A percentile compares a stretch with the other conserved stretches of the same genome.
Evolutionary conservation across 1,284 basidiomycete species (phyloP).

Genomic region (Sphaerobolus stellatus): DNA sequence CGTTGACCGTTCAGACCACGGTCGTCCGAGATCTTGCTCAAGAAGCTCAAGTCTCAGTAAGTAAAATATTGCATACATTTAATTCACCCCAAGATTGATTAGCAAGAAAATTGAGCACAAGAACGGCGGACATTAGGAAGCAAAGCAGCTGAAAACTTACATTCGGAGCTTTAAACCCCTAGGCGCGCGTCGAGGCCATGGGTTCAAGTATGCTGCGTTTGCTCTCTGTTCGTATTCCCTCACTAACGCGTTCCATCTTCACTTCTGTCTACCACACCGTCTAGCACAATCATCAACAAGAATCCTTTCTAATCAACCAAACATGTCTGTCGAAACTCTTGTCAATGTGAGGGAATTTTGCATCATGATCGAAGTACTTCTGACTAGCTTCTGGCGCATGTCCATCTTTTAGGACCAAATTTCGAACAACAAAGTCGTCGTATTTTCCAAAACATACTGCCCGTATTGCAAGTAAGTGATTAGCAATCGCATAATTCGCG

Average conservation of each 20-base stretch:
- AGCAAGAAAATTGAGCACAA: too few relatives aligned
- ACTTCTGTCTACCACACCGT: background rate
- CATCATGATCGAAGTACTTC: too few relatives aligned
- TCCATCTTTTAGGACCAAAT: slow-evolving; percentile 46
- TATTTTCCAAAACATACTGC: slow-evolving; percentile 72
- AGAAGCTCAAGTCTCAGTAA: too few relatives aligned
- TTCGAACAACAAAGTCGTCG: slow-evolving; percentile 54
- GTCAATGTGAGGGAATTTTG: slow-evolving; percentile 41
- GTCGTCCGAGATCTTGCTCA: too few relatives aligned
- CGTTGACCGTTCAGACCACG: too few relatives aligned
- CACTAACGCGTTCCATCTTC: background rate
- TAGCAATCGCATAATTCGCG: too few relatives aligned
- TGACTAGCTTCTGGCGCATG: background rate
- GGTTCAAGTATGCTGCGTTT: slow-evolving; percentile 2
- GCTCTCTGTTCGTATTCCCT: background rate
- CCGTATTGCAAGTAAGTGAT: slow-evolving; percentile 52
- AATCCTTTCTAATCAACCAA: too few relatives aligned
- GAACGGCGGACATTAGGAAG: too few relatives aligned
- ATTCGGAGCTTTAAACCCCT: background rate
- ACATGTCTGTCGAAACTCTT: slow-evolving; percentile 26
- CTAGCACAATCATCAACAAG: slow-evolving; percentile 1
- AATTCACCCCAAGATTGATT: too few relatives aligned
- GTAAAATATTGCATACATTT: too few relatives aligned
- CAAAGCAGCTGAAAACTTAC: too few relatives aligned
- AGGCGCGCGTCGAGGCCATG: background rate